Conservation (phyloP, 305 asterid genomes). For the Stenogyne calaminthoides region DNA sequence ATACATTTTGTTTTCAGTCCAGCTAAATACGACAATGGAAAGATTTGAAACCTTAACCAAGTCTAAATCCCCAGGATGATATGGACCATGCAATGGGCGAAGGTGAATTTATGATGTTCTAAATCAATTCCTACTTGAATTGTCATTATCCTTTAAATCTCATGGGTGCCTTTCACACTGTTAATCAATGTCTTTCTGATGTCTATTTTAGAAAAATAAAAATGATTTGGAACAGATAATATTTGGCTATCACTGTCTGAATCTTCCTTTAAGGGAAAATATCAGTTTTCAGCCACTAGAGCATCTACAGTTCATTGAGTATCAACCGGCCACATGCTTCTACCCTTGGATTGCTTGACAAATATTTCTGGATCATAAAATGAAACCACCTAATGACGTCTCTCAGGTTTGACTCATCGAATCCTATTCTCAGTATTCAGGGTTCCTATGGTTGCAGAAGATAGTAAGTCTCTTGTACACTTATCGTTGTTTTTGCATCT, state of each 20-base stretch:
- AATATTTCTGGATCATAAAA: slow-evolving; percentile 41
- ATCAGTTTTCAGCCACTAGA: slow-evolving; percentile 80
- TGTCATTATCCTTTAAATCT: slow-evolving; percentile 17
- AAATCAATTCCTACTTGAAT: slow-evolving; percentile 24
- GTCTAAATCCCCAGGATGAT: slow-evolving; percentile 57
- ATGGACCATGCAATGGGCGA: slow-evolving; percentile 79
- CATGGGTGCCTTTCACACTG: slow-evolving; percentile 21
- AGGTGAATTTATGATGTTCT: slow-evolving; percentile 44
- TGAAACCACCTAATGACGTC: slow-evolving; percentile 48
- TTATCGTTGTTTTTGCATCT: no score
- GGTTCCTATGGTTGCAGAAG: slow-evolving; percentile 6
- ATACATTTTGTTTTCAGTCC: slow-evolving; percentile 65
- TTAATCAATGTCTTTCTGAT: slow-evolving; percentile 32
- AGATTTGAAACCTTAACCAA: slow-evolving; percentile 47
- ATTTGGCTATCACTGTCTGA: slow-evolving; percentile 67
- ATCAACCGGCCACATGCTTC: slow-evolving; percentile 60
- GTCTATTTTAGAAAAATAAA: slow-evolving; percentile 63
- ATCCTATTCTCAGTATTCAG: slow-evolving; percentile 17
- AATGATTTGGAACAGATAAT: slow-evolving; percentile 86
- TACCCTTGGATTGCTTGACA: slow-evolving; percentile 55
- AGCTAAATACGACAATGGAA: slow-evolving; percentile 64
- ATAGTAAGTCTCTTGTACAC: no score
- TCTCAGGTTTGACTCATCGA: slow-evolving; percentile 54
- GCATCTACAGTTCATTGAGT: slow-evolving; percentile 77
- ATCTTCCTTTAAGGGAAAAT: slow-evolving; percentile 76